These are phyloP conservation scores for Penicillium lagena DNA, from an alignment of 495 filamentous ascomycete species.

Conservation along the genomic window DNA sequence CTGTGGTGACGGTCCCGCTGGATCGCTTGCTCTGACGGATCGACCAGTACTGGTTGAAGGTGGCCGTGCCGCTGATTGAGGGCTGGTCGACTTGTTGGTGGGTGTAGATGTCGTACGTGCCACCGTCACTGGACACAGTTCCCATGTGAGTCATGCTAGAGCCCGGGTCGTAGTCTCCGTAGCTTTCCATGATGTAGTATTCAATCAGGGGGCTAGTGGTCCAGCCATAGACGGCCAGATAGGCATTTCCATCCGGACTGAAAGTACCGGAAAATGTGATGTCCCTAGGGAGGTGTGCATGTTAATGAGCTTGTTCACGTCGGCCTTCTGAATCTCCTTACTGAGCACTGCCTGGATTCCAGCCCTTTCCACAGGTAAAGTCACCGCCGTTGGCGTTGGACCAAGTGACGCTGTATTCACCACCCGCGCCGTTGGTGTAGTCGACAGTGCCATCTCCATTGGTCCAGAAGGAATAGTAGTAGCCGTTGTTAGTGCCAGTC, in stretches of 20 bases:
- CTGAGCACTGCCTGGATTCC: constrained; percentile 46
- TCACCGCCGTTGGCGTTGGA: constrained; percentile 38
- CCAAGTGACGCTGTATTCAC: constrained; percentile 53
- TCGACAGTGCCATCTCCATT: constrained; percentile 44
- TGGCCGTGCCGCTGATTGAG: constrained; percentile 51
- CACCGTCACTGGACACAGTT: constrained; percentile 51
- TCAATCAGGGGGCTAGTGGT: constrained; percentile 55
- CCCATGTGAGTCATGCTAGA: constrained; percentile 43
- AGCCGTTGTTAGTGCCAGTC: constrained; percentile 52
- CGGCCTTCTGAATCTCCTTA: constrained; percentile 7
- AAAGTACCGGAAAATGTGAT: constrained; percentile 52
- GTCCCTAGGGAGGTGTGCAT: constrained; percentile 17
- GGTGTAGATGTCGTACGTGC: constrained; percentile 59
- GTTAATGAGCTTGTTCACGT: not conserved
- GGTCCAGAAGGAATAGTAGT: constrained; percentile 60
- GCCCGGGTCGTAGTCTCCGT: constrained; percentile 48
- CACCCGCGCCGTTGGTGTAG: constrained; percentile 52
- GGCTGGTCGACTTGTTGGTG: constrained; percentile 53
- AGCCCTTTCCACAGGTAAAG: constrained; percentile 60
- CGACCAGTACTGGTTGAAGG: constrained; percentile 58
- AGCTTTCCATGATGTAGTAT: constrained; percentile 59
- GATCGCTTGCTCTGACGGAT: constrained; percentile 48
- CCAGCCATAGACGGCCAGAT: constrained; percentile 60
- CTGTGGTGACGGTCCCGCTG: constrained; percentile 44
- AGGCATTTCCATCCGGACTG: constrained; percentile 50